Evolutionary conservation across 2,329 filamentous ascomycete genomes (phyloP).

Genomic region (Diaporthe eres): DNA sequence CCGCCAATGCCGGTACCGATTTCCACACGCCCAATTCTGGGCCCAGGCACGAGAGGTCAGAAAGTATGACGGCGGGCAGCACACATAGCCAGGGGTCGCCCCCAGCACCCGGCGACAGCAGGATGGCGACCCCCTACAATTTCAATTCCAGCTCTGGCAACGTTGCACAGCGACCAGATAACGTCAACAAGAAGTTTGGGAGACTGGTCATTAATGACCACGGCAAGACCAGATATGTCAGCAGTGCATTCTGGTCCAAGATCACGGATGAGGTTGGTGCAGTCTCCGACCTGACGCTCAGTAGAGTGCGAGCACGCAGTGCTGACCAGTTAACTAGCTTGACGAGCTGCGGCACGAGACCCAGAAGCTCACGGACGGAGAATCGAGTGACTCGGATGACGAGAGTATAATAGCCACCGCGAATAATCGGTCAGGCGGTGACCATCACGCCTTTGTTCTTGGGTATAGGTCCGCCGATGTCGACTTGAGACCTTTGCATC

Average conservation of each 20-base stretch:
- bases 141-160: slow-evolving; percentile 43
- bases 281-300: not conserved
- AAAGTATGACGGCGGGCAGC: slow-evolving; percentile 42
- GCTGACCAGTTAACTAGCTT: slow-evolving; percentile 50
- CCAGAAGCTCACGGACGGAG: slow-evolving; percentile 62
- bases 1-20: slow-evolving; percentile 44
- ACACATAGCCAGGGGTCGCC: slow-evolving; percentile 45
- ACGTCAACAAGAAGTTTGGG: slow-evolving; percentile 71
- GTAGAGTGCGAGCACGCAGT: not conserved
- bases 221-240: slow-evolving; percentile 79
- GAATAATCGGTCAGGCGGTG: slow-evolving; percentile 54
- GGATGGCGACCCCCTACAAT: slow-evolving; percentile 39
- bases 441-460: slow-evolving; percentile 80
- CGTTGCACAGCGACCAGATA: slow-evolving; percentile 45
- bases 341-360: slow-evolving; percentile 65
- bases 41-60: slow-evolving; percentile 43
- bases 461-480: slow-evolving; percentile 80
- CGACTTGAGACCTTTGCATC: slow-evolving; percentile 75
- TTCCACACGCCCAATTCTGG: slow-evolving; percentile 40
- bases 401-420: slow-evolving; percentile 69
- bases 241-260: slow-evolving; percentile 82
- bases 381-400: slow-evolving; percentile 71
- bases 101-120: slow-evolving; percentile 39
- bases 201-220: slow-evolving; percentile 78
- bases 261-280: slow-evolving; percentile 77